These are phyloP conservation scores for Cladophialophora immunda DNA, from an alignment of 2,329 filamentous ascomycete species.

Conservation along the genomic window DNA sequence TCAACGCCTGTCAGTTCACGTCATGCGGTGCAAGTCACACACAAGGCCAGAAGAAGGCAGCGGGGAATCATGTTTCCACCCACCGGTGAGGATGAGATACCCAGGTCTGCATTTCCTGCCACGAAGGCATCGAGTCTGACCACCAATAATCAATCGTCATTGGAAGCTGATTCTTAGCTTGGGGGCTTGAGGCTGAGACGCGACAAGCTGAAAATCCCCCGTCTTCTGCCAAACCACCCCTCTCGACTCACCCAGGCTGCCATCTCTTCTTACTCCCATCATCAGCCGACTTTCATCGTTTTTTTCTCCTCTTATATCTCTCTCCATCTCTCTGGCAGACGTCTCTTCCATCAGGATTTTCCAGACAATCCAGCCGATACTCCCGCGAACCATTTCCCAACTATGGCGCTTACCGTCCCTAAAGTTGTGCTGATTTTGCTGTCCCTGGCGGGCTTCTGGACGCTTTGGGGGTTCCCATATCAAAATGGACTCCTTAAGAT, in stretches of 20 bases:
- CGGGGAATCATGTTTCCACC: not conserved
- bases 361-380: not conserved
- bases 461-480: constrained; percentile 41
- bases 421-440: constrained; percentile 31
- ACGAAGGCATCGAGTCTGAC: constrained; percentile 12
- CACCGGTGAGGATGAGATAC: not conserved
- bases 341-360: not conserved
- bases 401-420: constrained; percentile 26
- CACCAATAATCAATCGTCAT: too few relatives aligned
- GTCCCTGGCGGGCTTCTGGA: constrained; percentile 39
- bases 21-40: constrained; percentile 4
- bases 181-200: constrained; percentile 21
- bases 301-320: not conserved
- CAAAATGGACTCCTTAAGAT: constrained; percentile 42
- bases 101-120: not conserved
- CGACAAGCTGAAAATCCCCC: constrained; percentile 15
- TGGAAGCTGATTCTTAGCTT: constrained; percentile 5
- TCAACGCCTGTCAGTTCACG: not conserved
- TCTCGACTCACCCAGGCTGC: constrained; percentile 13
- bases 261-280: not conserved
- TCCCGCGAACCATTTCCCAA: not conserved
- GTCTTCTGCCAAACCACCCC: constrained; percentile 4
- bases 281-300: not conserved
- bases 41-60: not conserved
- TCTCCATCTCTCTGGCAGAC: not conserved